Percentiles rank a stretch among this genome's conserved stretches.
phyloP scores from a whole-genome alignment of 495 filamentous ascomycete species.

The Trichocladium uniseriatum region DNA sequence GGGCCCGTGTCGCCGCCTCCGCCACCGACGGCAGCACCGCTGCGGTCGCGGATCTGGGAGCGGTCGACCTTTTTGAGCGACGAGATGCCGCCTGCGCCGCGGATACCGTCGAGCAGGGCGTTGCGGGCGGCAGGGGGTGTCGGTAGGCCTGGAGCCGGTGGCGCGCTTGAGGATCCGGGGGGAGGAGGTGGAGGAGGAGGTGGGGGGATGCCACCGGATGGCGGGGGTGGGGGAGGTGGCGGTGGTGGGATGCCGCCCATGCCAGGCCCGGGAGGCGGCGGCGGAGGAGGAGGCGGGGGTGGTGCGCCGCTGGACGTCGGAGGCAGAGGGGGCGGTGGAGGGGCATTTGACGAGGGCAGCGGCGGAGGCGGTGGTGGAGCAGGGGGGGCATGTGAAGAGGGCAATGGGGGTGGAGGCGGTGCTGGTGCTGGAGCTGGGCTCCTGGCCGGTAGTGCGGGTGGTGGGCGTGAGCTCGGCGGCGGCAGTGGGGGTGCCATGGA shows the following conservation, averaged over 20 bases:
- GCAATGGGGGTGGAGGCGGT: conserved; percentile 34
- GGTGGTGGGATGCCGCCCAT: conserved; percentile 34
- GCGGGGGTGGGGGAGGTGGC: conserved; percentile 50
- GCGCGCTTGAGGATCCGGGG: conserved; percentile 55
- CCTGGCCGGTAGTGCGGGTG: conserved; percentile 32
- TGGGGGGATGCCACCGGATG: conserved; percentile 37
- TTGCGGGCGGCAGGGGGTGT: conserved; percentile 42
- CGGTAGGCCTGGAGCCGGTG: conserved; percentile 47
- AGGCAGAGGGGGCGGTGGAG: conserved; percentile 5
- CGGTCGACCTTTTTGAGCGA: conserved; percentile 74
- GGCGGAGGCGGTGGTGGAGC: conserved; percentile 29
- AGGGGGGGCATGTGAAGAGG: conserved; percentile 27
- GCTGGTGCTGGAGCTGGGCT: conserved; percentile 40
- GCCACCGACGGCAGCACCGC: conserved; percentile 54
- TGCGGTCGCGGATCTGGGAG: conserved; percentile 69
- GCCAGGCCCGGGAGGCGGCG: conserved; percentile 24
- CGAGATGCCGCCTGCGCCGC: conserved; percentile 61
- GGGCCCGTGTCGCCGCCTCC: conserved; percentile 46
- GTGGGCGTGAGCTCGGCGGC: conserved; percentile 34
- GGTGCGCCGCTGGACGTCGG: conserved; percentile 3
- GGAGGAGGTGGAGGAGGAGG: conserved; percentile 64
- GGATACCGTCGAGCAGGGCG: conserved; percentile 74
- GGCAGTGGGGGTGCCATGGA: conserved; percentile 53
- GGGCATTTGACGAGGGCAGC: conserved; percentile 20
- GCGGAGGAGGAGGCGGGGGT: conserved; percentile 35